Percentiles rank a stretch among this genome's conserved stretches.
Conservation (phyloP, 2,329 filamentous ascomycete species). For the Talaromyces sp. region DNA sequence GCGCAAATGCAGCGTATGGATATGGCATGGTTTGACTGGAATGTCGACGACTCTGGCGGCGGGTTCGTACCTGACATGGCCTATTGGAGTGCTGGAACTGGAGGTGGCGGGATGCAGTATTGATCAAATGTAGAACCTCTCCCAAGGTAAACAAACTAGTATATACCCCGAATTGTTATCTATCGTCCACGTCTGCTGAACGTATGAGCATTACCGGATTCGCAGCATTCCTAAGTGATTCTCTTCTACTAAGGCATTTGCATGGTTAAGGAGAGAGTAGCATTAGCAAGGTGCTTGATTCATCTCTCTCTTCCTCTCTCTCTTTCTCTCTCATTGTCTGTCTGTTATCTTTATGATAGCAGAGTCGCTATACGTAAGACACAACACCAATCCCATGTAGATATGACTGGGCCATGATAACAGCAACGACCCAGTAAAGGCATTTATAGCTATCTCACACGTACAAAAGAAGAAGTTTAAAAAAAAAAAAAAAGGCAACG, state of each 20-base stretch:
- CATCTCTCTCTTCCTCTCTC: not conserved
- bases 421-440: not conserved
- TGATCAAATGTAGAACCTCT: not conserved
- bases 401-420: not conserved
- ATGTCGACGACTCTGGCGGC: slow-evolving; percentile 18
- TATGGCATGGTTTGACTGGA: slow-evolving; percentile 15
- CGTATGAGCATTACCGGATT: too few species aligned
- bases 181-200: too few species aligned
- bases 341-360: not conserved
- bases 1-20: slow-evolving; percentile 5
- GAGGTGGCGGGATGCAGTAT: slow-evolving; percentile 20
- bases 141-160: too few species aligned
- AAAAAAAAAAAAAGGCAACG: not conserved
- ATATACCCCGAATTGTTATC: too few species aligned
- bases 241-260: not conserved
- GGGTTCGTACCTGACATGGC: slow-evolving; percentile 18
- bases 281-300: not conserved
- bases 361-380: not conserved
- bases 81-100: slow-evolving; percentile 14
- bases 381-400: not conserved
- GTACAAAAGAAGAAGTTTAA: not conserved
- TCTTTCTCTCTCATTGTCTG: not conserved
- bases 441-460: not conserved
- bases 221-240: too few species aligned
- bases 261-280: not conserved